Evolutionary conservation across 192 early-diverging fungal species (phyloP).

Genomic region (Linderina pennispora): DNA sequence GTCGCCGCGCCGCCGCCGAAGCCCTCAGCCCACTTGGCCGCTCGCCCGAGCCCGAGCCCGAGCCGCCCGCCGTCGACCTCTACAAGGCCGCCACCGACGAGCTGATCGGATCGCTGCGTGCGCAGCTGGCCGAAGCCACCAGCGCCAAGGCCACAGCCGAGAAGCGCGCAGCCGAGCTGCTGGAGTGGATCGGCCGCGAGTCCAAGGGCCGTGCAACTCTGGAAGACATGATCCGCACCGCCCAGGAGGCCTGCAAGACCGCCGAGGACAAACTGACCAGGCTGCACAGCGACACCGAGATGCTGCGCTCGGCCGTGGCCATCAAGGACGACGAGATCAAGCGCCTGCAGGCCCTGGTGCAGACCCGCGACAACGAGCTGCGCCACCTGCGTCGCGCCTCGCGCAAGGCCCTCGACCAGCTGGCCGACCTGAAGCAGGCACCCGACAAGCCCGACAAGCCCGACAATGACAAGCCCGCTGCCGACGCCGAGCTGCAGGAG

Average conservation of each 20-base stretch:
- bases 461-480: neutral
- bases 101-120: slow-evolving; percentile 15
- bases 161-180: slow-evolving; percentile 36
- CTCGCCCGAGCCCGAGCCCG: slow-evolving; percentile 1
- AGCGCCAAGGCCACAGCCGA: slow-evolving; percentile 27
- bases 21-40: too few species aligned
- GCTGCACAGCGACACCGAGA: slow-evolving; percentile 20
- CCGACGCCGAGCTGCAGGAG: slow-evolving; percentile 35
- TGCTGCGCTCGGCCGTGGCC: slow-evolving; percentile 7
- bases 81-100: slow-evolving; percentile 30
- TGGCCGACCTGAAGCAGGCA: slow-evolving; percentile 29
- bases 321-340: slow-evolving; percentile 19
- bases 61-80: slow-evolving; percentile 17
- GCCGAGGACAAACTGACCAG: slow-evolving; percentile 29
- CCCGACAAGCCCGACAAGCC: slow-evolving; percentile 4
- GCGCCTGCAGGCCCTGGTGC: slow-evolving; percentile 17
- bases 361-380: slow-evolving; percentile 45
- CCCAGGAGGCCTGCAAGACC: slow-evolving; percentile 46
- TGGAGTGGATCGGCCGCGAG: slow-evolving; percentile 46
- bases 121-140: slow-evolving; percentile 19
- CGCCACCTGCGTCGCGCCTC: slow-evolving; percentile 43
- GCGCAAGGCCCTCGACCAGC: slow-evolving; percentile 41
- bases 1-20: slow-evolving; percentile 15
- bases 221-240: slow-evolving; percentile 46
- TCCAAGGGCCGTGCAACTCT: slow-evolving; percentile 47